Percentiles rank a stretch among this genome's conserved stretches.
Evolutionary conservation across 176 grass and related monocot genomes (phyloP).

Genomic region (Secale cereale): DNA sequence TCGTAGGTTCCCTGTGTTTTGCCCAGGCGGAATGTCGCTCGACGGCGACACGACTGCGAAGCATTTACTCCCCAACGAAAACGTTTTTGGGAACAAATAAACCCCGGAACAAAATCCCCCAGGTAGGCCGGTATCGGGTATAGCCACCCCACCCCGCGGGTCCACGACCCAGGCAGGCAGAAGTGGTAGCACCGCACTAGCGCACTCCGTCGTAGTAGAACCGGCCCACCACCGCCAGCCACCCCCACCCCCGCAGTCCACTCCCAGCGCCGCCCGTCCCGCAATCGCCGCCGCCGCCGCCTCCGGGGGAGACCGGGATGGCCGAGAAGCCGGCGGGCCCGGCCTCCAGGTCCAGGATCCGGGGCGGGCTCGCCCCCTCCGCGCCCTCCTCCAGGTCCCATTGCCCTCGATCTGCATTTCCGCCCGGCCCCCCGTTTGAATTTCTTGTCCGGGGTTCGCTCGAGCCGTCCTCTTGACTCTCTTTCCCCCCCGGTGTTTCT

Average conservation of each 20-base stretch:
- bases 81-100: too few species aligned
- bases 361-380: constrained; percentile 34
- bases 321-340: constrained; percentile 38
- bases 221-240: constrained; percentile 28
- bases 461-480: neutral
- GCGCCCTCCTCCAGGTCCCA: constrained; percentile 41
- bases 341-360: constrained; percentile 23
- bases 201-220: constrained; percentile 18
- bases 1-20: neutral
- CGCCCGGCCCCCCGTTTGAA: constrained; percentile 7
- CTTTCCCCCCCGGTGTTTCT: neutral
- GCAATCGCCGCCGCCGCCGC: constrained; percentile 4
- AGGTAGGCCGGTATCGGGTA: neutral
- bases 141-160: neutral
- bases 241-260: neutral
- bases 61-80: neutral
- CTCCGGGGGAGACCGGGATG: constrained; percentile 18
- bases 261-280: neutral
- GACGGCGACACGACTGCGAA: neutral
- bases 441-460: constrained; percentile 2
- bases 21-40: neutral
- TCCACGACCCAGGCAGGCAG: constrained; percentile 20
- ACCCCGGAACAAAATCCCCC: neutral
- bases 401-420: constrained; percentile 49
- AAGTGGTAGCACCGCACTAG: neutral